Evolutionary conservation across 2,329 filamentous ascomycete species (phyloP).

Genomic region (Verticillium isaacii): DNA sequence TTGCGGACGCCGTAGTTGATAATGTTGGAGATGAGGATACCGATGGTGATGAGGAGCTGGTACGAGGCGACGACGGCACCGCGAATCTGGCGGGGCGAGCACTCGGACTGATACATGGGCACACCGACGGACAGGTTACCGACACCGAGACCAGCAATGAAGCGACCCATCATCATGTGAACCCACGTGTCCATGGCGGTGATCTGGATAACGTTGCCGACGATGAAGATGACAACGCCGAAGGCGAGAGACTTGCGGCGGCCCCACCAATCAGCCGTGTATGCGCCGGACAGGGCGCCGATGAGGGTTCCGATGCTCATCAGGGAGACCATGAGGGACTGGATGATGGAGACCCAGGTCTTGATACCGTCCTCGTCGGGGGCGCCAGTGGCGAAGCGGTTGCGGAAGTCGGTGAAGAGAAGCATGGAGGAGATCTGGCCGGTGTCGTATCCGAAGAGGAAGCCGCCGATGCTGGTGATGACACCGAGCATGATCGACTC

Average conservation of each 20-base stretch:
- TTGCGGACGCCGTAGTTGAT: constrained; percentile 48
- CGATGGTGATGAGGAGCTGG: constrained; percentile 69
- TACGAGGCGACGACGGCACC: constrained; percentile 65
- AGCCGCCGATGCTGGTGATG: constrained; percentile 53
- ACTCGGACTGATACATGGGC: constrained; percentile 64
- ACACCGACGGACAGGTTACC: constrained; percentile 62
- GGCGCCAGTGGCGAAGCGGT: constrained; percentile 46
- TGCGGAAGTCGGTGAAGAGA: constrained; percentile 46
- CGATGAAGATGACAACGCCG: constrained; percentile 51
- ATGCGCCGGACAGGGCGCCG: constrained; percentile 48
- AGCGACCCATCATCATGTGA: constrained; percentile 61
- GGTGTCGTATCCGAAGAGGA: constrained; percentile 61
- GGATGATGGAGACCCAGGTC: constrained; percentile 34
- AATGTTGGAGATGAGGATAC: constrained; percentile 55
- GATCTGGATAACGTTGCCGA: constrained; percentile 65
- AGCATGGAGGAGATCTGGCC: constrained; percentile 52
- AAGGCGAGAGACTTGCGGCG: constrained; percentile 50
- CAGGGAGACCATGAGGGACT: constrained; percentile 51
- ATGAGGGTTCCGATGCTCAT: constrained; percentile 51
- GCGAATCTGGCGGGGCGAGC: constrained; percentile 56
- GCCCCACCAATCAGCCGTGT: constrained; percentile 53
- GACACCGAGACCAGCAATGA: constrained; percentile 62
- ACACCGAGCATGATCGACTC: constrained; percentile 40
- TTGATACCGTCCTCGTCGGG: constrained; percentile 29
- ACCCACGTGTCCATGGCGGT: constrained; percentile 55